Conservation (phyloP, 768 basidiomycete genomes). For the Amanita thiersii region DNA sequence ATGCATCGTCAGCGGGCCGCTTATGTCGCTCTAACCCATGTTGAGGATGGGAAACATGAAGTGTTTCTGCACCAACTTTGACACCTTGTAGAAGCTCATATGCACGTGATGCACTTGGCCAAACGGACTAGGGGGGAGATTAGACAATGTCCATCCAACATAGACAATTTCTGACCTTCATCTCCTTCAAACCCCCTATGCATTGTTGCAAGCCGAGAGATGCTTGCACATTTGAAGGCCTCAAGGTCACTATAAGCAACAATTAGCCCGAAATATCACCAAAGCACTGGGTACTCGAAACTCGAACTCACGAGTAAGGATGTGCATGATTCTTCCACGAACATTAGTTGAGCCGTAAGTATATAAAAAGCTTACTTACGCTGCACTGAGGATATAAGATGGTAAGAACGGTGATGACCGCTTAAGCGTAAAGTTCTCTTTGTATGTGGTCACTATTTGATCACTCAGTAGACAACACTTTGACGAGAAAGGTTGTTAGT, state of each 20-base stretch:
- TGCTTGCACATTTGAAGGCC: constrained; percentile 65
- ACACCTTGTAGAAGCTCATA: constrained; percentile 63
- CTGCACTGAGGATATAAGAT: constrained; percentile 62
- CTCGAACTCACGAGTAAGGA: constrained; percentile 50
- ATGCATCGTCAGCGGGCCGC: constrained; percentile 54
- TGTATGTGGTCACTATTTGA: constrained; percentile 46
- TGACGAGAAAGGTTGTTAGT: constrained; percentile 9
- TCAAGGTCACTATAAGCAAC: constrained; percentile 47
- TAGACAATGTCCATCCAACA: constrained; percentile 7
- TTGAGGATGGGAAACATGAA: constrained; percentile 25
- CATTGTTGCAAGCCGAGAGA: constrained; percentile 58
- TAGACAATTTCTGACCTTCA: constrained; percentile 41
- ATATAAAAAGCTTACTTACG: constrained; percentile 35
- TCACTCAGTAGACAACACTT: neutral
- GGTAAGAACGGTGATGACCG: constrained; percentile 58
- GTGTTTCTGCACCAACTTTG: constrained; percentile 42
- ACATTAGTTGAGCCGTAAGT: constrained; percentile 9
- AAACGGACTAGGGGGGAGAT: constrained; percentile 41
- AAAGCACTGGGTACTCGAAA: neutral
- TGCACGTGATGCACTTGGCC: constrained; percentile 64
- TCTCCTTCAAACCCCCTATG: constrained; percentile 53
- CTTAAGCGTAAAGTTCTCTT: constrained; percentile 53
- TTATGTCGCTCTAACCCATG: constrained; percentile 39
- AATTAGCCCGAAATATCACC: constrained; percentile 10
- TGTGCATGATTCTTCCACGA: constrained; percentile 68